Base-by-base conservation (phyloP, 345 rosid genomes). In the Durio zibethinus region DNA sequence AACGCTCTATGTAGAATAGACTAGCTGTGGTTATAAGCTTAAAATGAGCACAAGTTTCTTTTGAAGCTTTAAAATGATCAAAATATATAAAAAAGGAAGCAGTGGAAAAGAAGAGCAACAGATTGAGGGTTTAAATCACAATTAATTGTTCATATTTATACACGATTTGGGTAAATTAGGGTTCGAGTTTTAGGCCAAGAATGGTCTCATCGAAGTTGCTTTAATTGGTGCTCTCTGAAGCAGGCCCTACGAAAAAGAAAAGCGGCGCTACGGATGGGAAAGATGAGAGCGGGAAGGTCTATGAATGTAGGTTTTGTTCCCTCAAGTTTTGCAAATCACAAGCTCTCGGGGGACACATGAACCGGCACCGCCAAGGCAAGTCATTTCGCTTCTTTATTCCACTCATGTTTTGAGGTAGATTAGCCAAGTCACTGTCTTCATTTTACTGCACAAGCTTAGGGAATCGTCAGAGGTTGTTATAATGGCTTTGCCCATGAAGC, bases 331-430 rank as follows among this genome's bases (percentile, higher is more conserved):
- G 97, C 91, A 97, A 97, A 88, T 97, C 99, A 77, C 99, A 97
- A 94, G 99, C 99, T 74, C 99, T 97, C 10, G 99, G 99, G 42
- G 99, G 98, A 66, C 99, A 97, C 91, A 97, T 97, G 99, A 97
- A 97, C 85, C 97, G 99, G 83, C 99, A 97, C 86, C 91, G 99
- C 80, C 98, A 97, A 97, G 98, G 99, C 81, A 88, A 85, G 80
- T 71, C 59, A 59, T 7, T 35, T 60, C 68, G 62, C 8, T 38
- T 66, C 53, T 77, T 76, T 36, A 68, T 45, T 12, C 29, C 54
- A 14, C n/a, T 12, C 25, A 20, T 38, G 35, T 68, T 43, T 21
- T 29, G 21, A 31, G 42, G 14, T 20, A 14, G 25, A 31, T 64
- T 40, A 53, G n/a, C 52, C 48, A 23, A 38, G 38, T 53, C 63